These are phyloP conservation scores for Ustilago nuda DNA, from an alignment of 1,284 basidiomycete species.

Conservation along the genomic window DNA sequence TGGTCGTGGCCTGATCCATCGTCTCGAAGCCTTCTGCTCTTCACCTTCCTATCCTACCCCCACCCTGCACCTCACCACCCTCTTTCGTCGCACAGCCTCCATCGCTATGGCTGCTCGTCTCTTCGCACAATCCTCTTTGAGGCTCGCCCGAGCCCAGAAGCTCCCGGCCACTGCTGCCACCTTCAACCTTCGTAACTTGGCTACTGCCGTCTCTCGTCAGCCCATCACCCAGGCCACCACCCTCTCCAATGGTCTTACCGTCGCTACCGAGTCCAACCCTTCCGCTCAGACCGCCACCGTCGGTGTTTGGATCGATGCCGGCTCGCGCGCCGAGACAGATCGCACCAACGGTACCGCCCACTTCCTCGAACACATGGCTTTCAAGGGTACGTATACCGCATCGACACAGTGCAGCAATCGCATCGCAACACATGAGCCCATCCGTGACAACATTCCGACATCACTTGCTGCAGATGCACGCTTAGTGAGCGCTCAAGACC, in stretches of 20 bases:
- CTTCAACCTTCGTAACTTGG: slow-evolving; percentile 51
- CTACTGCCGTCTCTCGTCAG: slow-evolving; percentile 54
- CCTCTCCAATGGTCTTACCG: slow-evolving; percentile 66
- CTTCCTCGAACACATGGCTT: slow-evolving; percentile 96
- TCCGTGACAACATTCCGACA: background rate
- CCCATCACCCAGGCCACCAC: slow-evolving; percentile 65
- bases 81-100: slow-evolving; percentile 31
- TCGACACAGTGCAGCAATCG: background rate
- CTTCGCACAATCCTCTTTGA: slow-evolving; percentile 56
- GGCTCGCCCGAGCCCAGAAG: slow-evolving; percentile 51
- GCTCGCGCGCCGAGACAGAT: slow-evolving; percentile 93
- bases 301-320: slow-evolving; percentile 98
- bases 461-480: background rate
- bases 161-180: slow-evolving; percentile 46
- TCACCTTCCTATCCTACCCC: slow-evolving; percentile 14
- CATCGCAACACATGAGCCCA: slow-evolving; percentile 1
- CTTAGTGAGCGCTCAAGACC: background rate
- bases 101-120: slow-evolving; percentile 55
- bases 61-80: slow-evolving; percentile 19
- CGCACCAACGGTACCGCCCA: slow-evolving; percentile 96
- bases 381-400: slow-evolving; percentile 69
- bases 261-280: slow-evolving; percentile 80
- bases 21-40: background rate
- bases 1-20: slow-evolving; percentile 19
- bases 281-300: slow-evolving; percentile 98